Conservation (phyloP, 208 protist species). For the Trypanosoma congolense region DNA sequence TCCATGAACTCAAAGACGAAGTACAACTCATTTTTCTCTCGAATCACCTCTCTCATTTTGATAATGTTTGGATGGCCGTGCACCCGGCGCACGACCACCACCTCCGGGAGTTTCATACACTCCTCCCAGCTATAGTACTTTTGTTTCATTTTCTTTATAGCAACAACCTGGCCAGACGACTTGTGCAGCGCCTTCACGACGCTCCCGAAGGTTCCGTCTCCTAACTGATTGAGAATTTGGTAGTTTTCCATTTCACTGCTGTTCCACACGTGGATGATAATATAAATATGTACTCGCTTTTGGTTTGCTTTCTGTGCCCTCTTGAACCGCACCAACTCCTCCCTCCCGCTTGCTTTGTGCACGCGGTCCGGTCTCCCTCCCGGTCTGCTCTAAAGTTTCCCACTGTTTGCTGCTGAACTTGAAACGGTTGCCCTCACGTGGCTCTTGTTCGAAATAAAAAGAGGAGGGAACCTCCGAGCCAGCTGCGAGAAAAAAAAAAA, state of each 20-base stretch:
- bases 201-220: slow-evolving; percentile 95
- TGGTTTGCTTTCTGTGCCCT: background rate
- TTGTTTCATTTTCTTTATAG: slow-evolving; percentile 99
- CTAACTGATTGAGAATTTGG: slow-evolving; percentile 90
- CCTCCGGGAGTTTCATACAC: slow-evolving; percentile 93
- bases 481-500: slow-evolving; percentile 24
- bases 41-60: slow-evolving; percentile 95
- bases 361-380: too few species aligned
- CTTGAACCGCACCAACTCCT: too few species aligned
- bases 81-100: slow-evolving; percentile 91
- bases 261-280: slow-evolving; percentile 4
- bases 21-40: slow-evolving; percentile 95
- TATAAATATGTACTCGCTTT: slow-evolving; percentile 5
- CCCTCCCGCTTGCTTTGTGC: too few species aligned
- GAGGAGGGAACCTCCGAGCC: slow-evolving; percentile 4
- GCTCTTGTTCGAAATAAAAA: slow-evolving; percentile 22
- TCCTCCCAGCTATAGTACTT: slow-evolving; percentile 97
- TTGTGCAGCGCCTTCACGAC: slow-evolving; percentile 92
- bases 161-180: slow-evolving; percentile 92
- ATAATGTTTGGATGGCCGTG: slow-evolving; percentile 96
- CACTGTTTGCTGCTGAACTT: too few species aligned
- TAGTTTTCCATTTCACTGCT: slow-evolving; percentile 90
- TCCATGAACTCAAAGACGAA: slow-evolving; percentile 98
- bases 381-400: too few species aligned
- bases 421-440: too few species aligned